Evolutionary conservation across 176 grass and related monocot species (phyloP), one percentile per base, ranked within the genome.

Genomic region (Dendrocalamus sinicus): DNA sequence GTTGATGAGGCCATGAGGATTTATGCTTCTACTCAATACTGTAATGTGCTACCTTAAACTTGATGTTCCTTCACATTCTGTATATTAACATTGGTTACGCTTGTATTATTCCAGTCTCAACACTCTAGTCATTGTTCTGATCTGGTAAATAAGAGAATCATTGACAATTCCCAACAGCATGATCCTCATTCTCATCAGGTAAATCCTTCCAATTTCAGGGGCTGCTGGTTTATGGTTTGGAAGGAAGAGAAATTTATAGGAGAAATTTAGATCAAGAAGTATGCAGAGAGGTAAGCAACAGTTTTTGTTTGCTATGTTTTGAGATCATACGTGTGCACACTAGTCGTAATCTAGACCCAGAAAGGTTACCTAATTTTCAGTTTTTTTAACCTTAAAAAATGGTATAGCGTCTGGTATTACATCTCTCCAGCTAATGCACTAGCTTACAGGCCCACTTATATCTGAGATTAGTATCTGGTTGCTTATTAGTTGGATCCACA

Each of bases 191-290:
- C 26, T 93, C 67, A 85, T 86, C 23, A 63, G 46, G 28, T 59
- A 30, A 23, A 57, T 61, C 44, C 55, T 84, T 89, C 55, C 26
- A 53, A 47, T 81, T 98, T 76, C 77, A 98, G 96, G 96, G 96
- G 12, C 77, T 98, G 78, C 59, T 94, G 69, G 93, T 98, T 86
- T 98, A 98, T 79, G 96, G 96, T 80, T 88, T 83, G 78, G 81
- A 89, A 90, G 96, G 96, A 22, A 92, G 81, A 86, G 86, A 92
- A 73, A 86, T 98, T 92, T 96, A 86, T 79, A 98, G 83, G 92
- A 84, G 66, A 79, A 96, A 89, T 81, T 91, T 98, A 65, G 90
- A 98, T 79, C 87, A 94, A 90, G 93, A 84, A 79, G 84, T 98
- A 83, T 98, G 96, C 62, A 90, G 91, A 81, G 93, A 98, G 88